Base-by-base conservation (phyloP, 495 filamentous ascomycete genomes). In the Cercophora samala region DNA sequence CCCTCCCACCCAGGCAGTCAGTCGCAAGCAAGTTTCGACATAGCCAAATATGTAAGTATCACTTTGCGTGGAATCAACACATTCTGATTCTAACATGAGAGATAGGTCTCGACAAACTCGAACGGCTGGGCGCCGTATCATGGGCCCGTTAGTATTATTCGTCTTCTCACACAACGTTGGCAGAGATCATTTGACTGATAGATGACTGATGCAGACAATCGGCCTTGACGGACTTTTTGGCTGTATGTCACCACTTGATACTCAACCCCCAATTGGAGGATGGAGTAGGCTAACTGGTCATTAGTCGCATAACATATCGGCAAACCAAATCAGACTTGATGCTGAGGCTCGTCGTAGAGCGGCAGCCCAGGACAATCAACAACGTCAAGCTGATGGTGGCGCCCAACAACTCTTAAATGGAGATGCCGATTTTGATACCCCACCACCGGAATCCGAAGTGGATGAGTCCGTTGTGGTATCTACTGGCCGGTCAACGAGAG, bases 271-370 rank as follows among this genome's bases (percentile, higher is more conserved):
- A 46, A 17, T 52, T 8, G 32, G n/a, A 17, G 3, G 19, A 62
- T 26, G 17, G 13, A 1, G 23, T 65, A 3, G n/a, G 64, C 60
- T 55, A 29, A 62, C 37, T n/a, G 1, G 8, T 9, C 4, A n/a
- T 21, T 68, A 92, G 87, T 89, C 91, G 13, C 90, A 97, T 75
- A 95, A 95, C 69, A 96, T 96, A 73, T 93, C 91, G n/a, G 92
- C 92, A 5, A 79, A 82, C 29, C 88, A 91, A 67, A 96, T 96
- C 69, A 83, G 86, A 52, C 77, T 85, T 64, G 87, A 92, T 66
- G 89, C 79, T 5, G 67, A 80, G 15, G 76, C 75, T 23, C 76
- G 82, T 84, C 79, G 86, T 80, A 77, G 77, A 62, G 80, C 82
- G 55, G 81, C 82, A 5, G 73, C 76, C 24, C 76, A 78, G 21